A percentile compares a stretch with the other conserved stretches of the same genome.
These are phyloP conservation scores for Macrotyloma uniflorum DNA, from an alignment of 306 rosid genomes.

Conservation along the genomic window DNA sequence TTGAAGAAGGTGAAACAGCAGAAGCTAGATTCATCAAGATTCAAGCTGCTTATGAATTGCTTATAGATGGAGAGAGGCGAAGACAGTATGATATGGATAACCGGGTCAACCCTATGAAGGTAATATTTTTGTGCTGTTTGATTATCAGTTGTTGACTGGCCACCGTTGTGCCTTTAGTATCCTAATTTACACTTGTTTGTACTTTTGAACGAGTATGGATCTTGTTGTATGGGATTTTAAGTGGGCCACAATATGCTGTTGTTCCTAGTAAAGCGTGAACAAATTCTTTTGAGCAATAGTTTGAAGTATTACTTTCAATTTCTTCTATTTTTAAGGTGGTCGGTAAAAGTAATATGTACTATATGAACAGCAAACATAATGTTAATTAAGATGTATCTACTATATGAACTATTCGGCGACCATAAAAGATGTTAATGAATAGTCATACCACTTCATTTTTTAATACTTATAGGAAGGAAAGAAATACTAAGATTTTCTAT, in stretches of 20 bases:
- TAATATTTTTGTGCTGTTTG: conserved; percentile 41
- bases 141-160: neutral
- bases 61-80: conserved; percentile 67
- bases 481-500: neutral
- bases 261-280: neutral
- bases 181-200: neutral
- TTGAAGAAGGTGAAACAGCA: conserved; percentile 94
- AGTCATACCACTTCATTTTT: neutral
- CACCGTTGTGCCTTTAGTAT: neutral
- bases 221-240: neutral
- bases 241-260: neutral
- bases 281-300: conserved; percentile 3
- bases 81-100: conserved; percentile 80
- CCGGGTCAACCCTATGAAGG: conserved; percentile 91
- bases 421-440: neutral
- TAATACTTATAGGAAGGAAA: neutral
- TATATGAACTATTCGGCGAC: neutral
- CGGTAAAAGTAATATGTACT: neutral
- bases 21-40: conserved; percentile 94
- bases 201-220: neutral
- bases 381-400: neutral
- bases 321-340: neutral
- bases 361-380: neutral
- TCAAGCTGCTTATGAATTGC: conserved; percentile 97
- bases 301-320: neutral